phyloP scores from a whole-genome alignment of 805 yeast species.

The Barnettozyma sp. region DNA sequence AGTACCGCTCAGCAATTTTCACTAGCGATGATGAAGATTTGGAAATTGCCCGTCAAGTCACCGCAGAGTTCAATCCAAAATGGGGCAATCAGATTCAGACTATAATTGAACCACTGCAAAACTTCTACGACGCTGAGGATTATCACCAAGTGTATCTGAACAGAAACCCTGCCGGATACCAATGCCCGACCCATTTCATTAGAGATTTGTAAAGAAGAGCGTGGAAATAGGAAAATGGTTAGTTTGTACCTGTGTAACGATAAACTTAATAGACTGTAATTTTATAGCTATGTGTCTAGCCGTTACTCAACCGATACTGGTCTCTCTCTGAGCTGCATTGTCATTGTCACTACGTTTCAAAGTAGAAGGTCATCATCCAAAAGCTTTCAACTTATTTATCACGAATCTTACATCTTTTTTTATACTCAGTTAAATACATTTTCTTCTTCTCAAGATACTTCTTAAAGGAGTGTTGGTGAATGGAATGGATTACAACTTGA shows the following conservation, averaged over 20 bases:
- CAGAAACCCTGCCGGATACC: constrained; percentile 80
- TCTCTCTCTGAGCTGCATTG: too few species aligned
- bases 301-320: too few species aligned
- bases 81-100: constrained; percentile 72
- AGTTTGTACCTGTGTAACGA: too few species aligned
- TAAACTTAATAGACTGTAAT: too few species aligned
- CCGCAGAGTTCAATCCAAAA: constrained; percentile 53
- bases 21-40: constrained; percentile 45
- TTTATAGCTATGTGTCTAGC: too few species aligned
- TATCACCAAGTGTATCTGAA: constrained; percentile 82
- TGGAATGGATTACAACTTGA: constrained; percentile 26
- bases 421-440: too few species aligned
- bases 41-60: constrained; percentile 36
- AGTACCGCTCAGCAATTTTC: constrained; percentile 81
- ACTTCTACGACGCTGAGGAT: constrained; percentile 91
- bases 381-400: too few species aligned
- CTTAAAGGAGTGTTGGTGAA: background rate
- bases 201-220: constrained; percentile 42
- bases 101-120: constrained; percentile 53
- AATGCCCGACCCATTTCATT: constrained; percentile 82
- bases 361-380: too few species aligned
- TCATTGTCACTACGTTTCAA: too few species aligned
- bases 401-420: too few species aligned
- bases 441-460: background rate
- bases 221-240: too few species aligned